Percentiles rank a stretch among this genome's conserved stretches.
phyloP scores from a whole-genome alignment of 2,329 filamentous ascomycete species.

The Alternaria incomplexa region DNA sequence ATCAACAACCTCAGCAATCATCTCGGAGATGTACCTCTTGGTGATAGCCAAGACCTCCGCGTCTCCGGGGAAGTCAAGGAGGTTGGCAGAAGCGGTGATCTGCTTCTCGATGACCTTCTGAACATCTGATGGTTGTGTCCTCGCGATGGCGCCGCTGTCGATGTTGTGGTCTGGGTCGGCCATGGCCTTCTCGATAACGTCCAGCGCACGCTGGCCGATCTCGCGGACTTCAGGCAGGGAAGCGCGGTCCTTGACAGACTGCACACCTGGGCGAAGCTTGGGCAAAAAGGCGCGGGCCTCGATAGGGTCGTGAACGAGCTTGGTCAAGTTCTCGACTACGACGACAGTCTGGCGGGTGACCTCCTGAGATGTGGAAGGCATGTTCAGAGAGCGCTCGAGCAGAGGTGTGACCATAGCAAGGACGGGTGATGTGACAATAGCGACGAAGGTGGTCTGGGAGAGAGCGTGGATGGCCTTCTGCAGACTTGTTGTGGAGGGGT shows the following conservation, averaged over 20 bases:
- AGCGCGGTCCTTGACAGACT: conserved; percentile 83
- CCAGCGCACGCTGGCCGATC: conserved; percentile 79
- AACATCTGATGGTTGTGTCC: conserved; percentile 75
- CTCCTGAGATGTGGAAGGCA: conserved; percentile 87
- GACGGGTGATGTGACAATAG: conserved; percentile 92
- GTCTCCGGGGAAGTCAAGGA: conserved; percentile 67
- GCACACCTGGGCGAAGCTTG: conserved; percentile 91
- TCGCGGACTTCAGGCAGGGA: conserved; percentile 95
- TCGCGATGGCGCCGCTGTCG: conserved; percentile 63
- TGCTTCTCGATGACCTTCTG: conserved; percentile 75
- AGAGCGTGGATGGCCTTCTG: conserved; percentile 97
- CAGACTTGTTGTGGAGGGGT: conserved; percentile 84
- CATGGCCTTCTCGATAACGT: conserved; percentile 95
- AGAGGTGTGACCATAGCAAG: conserved; percentile 93
- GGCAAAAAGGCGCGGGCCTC: conserved; percentile 95
- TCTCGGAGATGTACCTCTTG: conserved; percentile 77
- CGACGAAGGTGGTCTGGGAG: conserved; percentile 98
- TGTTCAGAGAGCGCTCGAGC: conserved; percentile 92
- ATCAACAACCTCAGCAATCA: conserved; percentile 89
- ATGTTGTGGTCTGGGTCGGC: conserved; percentile 62
- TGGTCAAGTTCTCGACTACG: conserved; percentile 96
- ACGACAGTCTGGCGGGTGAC: conserved; percentile 94
- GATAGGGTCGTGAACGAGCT: conserved; percentile 93
- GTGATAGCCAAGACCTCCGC: conserved; percentile 67
- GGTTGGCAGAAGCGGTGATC: conserved; percentile 71